Conservation (phyloP, 1,284 basidiomycete genomes). For the Trametes polyzona region DNA sequence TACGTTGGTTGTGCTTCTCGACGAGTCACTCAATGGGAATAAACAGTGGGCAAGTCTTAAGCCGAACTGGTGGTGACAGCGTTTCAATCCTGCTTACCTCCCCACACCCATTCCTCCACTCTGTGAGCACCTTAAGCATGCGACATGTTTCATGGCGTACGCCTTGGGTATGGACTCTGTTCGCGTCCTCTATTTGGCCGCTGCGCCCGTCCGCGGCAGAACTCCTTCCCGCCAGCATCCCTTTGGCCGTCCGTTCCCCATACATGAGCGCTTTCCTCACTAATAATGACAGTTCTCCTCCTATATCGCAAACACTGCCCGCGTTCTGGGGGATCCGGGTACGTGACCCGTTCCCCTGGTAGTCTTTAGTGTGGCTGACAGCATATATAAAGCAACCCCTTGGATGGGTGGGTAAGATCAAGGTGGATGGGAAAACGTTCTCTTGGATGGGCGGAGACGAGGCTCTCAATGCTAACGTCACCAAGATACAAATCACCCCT, state of each 20-base stretch:
- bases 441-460: conserved; percentile 23
- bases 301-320: conserved; percentile 9
- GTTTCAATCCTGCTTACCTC: no score
- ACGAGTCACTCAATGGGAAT: no score
- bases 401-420: conserved; percentile 28
- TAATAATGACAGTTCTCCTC: neutral
- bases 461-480: conserved; percentile 8
- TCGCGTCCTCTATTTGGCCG: no score
- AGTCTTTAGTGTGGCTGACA: neutral
- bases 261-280: conserved; percentile 17
- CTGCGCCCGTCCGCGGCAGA: conserved; percentile 1
- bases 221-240: conserved; percentile 14
- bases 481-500: conserved; percentile 17
- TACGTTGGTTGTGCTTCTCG: no score
- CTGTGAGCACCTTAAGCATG: no score
- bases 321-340: neutral
- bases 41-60: no score
- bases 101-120: no score
- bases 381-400: neutral
- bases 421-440: conserved; percentile 26
- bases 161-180: no score
- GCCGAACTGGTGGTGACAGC: no score
- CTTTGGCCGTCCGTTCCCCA: conserved; percentile 18
- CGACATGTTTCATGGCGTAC: no score
- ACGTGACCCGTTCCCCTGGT: neutral